Evolutionary conservation across 2,329 filamentous ascomycete species (phyloP), one percentile per base, ranked within the genome.

Genomic region (Aspergillus arachidicola): DNA sequence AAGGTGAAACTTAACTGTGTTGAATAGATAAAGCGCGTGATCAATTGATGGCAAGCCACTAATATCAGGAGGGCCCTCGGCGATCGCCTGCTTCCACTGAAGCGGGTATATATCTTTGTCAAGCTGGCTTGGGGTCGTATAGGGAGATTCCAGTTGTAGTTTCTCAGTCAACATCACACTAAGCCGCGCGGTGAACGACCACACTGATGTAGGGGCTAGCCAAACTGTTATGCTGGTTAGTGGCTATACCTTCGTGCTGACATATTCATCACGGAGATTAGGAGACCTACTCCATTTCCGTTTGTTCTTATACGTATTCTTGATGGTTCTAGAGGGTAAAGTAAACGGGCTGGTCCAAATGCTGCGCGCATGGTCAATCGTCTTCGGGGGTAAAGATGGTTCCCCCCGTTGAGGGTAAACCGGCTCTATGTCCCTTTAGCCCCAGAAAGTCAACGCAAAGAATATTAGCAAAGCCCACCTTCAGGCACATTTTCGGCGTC

Each of bases 1-100:
- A 0, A 80, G 71, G 19, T 80, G 78, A 28, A 79, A 80, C 19
- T 79, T 78, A 58, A 79, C 77, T 1, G 66, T 71, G 48, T 71
- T 66, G 61, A 70, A 68, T 16, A 71, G 65, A 61, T 71, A 70
- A 1, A 68, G 38, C 12, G 70, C 67, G 38, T 71, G 60, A 48
- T 71, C 68, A 11, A 71, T 59, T 11, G 78, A 78, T 0, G 78
- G 78, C 0, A 80, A 60, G 2, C 73, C 72, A 11, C 64, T 71
- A 0, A 77, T 73, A 30, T 80, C 77, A 1, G 73, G 74, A 0
- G 62, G 62, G 0, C 70, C 69, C 23, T 67, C 60, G 6, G 55
- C 32, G 4, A 66, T 23, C 2, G 46, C 28, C 2, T 61, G 54
- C 16, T 51, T 60, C 71, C 67, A 73, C 11, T 60, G 36, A 6